phyloP scores from a whole-genome alignment of 768 basidiomycete genomes.

The Tricholoma matsutake region DNA sequence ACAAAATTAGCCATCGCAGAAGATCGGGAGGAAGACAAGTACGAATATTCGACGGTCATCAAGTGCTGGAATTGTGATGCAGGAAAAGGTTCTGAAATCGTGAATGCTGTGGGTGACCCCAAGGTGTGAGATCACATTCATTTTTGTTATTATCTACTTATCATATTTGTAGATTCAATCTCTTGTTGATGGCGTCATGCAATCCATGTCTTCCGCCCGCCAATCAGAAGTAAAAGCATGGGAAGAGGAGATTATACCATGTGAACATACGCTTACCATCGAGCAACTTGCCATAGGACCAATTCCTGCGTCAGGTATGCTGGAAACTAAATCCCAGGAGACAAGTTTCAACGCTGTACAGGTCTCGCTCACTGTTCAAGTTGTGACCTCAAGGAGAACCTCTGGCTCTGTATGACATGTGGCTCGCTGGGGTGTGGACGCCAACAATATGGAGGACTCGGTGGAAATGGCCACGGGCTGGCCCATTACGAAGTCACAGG shows the following conservation, averaged over 20 bases:
- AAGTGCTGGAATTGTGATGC: conserved; percentile 78
- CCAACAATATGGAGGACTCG: conserved; percentile 72
- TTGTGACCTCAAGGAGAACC: conserved; percentile 86
- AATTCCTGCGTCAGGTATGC: conserved; percentile 55
- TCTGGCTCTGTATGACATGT: conserved; percentile 95
- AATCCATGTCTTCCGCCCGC: conserved; percentile 82
- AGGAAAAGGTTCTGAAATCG: conserved; percentile 42
- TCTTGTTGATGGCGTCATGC: conserved; percentile 68
- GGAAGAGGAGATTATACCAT: conserved; percentile 91
- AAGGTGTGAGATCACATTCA: conserved; percentile 26
- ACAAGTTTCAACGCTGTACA: conserved; percentile 22
- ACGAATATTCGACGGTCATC: conserved; percentile 59
- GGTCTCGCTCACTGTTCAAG: conserved; percentile 78
- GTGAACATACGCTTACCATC: conserved; percentile 69
- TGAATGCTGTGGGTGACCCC: conserved; percentile 33
- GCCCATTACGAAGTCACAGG: conserved; percentile 67
- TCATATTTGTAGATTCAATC: conserved; percentile 40
- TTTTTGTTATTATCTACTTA: neutral
- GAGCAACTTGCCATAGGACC: conserved; percentile 41
- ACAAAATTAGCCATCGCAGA: conserved; percentile 85
- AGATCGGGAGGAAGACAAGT: conserved; percentile 88
- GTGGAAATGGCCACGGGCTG: conserved; percentile 90
- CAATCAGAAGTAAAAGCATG: conserved; percentile 96
- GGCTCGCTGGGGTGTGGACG: conserved; percentile 90
- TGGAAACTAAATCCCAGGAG: no score